Base-by-base conservation (phyloP, 2,329 filamentous ascomycete species). In the Cytospora paraplurivora region DNA sequence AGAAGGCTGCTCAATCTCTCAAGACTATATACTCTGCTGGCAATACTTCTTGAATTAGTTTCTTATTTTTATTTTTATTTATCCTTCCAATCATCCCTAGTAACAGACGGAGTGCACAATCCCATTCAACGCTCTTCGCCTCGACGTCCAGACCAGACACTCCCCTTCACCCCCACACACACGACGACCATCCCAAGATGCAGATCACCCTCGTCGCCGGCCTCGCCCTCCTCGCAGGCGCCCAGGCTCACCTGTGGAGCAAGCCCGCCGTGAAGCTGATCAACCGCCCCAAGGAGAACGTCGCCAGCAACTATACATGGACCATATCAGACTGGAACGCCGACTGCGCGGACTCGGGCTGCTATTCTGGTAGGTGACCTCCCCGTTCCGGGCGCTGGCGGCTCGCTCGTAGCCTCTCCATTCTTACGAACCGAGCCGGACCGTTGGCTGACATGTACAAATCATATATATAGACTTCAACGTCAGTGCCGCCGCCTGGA, bases 231-330 rank as follows among this genome's bases (percentile, higher is more conserved):
- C 33, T 64, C 55, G 59, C 62, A 12, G 53, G 44, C 37, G 54
- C 33, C 17, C 54, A 52, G 59, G 62, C 62, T 38, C 62, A 53
- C 38, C 13, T 61, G 51, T 61, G 59, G 59, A 55, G 33, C 59
- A 13, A 32, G 51, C 59, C 59, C 19, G 33, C 33, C 12, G 54
- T 12, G 19, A 44, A 53, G 15, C 19, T 49, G 27, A 27, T 41
- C 37, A 58, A 64, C n/a, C n/a, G n/a, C 47, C 33, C 47, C 47
- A 53, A 58, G 19, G 21, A 27, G 33, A 47, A 58, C 27, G 62
- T 49, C 27, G 32, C 51, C 19, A 55, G 59, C 21, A 66, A 62
- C 21, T 62, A 62, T 50, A 64, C 56, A 21, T 67, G 66, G 66
- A 58, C 38, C 21, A 33, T 66, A 21, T 52, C 64, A 15, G 44